Evolutionary conservation across 2,329 filamentous ascomycete genomes (phyloP), one percentile per base, ranked within the genome.

Genomic region (Bertia moriformis): DNA sequence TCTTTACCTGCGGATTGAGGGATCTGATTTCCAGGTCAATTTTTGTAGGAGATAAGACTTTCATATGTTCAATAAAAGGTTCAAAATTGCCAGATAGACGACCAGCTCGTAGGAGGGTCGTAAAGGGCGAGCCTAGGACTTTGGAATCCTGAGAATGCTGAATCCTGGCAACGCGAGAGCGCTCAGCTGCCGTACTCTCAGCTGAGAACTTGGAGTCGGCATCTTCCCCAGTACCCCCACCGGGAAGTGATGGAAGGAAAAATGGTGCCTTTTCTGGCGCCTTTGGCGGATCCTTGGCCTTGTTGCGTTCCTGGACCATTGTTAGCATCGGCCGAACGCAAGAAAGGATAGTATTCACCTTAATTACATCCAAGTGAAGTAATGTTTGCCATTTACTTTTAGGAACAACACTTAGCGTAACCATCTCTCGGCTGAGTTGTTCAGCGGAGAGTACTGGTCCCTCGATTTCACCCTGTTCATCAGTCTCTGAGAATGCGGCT

Each of bases 331-430:
- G n/a, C n/a, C n/a, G n/a, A n/a, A 37, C 36, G 45, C 48, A 44
- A 50, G 22, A 14, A 15, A 14, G 18, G 32, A 15, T 12, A 30
- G 30, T 12, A 41, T 41, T 14, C 54, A 63, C 63, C 48, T 62
- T 83, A 54, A 98, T 94, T 18, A 87, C 64, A 52, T 98, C 91
- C 2, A 98, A 70, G 56, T 98, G 85, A 19, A 98, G 67, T 13
- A 98, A 67, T 1, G 87, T 95, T 58, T 96, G 89, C 91, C 91
- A 98, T 49, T 83, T 75, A 44, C 83, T 86, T 56, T 83, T 87
- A 10, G 91, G 93, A 3, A 96, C 80, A 38, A 96, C 60, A 57
- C 84, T 93, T 41, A 98, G 67, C 1, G 88, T 95, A 53, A 88
- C 80, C 61, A 98, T 80, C 42, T 88, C 79, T 3, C 75, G 61